A percentile compares a stretch with the other conserved stretches of the same genome.
phyloP scores from a whole-genome alignment of 1,284 basidiomycete species.

The Ustilago nuda region DNA sequence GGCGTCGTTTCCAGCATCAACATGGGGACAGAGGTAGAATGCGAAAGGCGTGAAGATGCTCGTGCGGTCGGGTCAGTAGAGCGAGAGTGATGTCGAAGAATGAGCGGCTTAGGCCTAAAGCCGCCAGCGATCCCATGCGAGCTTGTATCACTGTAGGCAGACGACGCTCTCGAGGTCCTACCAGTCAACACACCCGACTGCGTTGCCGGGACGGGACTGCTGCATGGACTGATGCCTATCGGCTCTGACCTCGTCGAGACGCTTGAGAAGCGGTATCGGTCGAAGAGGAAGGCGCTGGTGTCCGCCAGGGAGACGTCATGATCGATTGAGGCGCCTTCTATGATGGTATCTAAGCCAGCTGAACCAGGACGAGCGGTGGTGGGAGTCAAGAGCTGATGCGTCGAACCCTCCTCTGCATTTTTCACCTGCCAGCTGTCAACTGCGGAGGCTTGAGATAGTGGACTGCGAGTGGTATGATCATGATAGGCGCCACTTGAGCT shows the following conservation, averaged over 20 bases:
- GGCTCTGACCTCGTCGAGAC: slow-evolving; percentile 4
- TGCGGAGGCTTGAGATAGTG: not conserved
- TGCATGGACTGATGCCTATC: not conserved
- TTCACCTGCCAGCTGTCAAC: not conserved
- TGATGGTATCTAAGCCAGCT: slow-evolving; percentile 13
- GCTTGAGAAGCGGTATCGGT: slow-evolving; percentile 13
- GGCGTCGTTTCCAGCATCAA: not conserved
- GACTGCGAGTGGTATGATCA: slow-evolving; percentile 1
- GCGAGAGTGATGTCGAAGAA: slow-evolving; percentile 7
- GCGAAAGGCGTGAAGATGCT: slow-evolving; percentile 8
- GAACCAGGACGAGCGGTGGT: slow-evolving; percentile 12
- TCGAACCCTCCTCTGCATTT: not conserved
- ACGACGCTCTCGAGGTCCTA: slow-evolving; percentile 4
- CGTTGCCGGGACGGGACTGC: slow-evolving; percentile 1
- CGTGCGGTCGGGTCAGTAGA: not conserved
- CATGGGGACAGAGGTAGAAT: slow-evolving; percentile 17
- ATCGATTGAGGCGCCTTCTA: slow-evolving; percentile 15
- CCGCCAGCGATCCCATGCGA: not conserved
- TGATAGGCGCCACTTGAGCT: not conserved
- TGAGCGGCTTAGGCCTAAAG: slow-evolving; percentile 24
- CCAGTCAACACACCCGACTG: not conserved
- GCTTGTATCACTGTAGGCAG: not conserved
- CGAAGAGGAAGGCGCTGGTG: slow-evolving; percentile 12
- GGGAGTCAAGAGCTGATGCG: not conserved
- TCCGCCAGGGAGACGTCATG: slow-evolving; percentile 11